Evolutionary conservation across 169 alveolate genomes (phyloP).

Genomic region (Eimeria acervulina): DNA sequence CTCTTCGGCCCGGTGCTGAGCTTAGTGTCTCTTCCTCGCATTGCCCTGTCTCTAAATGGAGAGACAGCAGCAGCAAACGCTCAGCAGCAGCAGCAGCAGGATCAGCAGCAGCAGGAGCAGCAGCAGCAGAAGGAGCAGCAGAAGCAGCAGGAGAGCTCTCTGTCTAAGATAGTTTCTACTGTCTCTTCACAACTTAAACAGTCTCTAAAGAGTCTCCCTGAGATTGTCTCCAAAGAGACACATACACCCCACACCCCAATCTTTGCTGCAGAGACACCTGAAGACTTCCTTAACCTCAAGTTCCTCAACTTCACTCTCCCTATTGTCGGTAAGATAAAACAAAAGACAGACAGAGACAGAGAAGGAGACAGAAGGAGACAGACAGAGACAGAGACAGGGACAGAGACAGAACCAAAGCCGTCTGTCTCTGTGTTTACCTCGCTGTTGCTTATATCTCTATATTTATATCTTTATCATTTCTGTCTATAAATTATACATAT

Average conservation of each 20-base stretch:
- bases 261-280: background rate
- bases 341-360: too few relatives aligned
- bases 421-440: background rate
- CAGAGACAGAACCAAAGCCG: background rate
- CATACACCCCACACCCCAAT: background rate
- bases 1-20: constrained; percentile 14
- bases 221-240: background rate
- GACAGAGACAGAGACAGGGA: background rate
- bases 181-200: background rate
- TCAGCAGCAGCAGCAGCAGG: too few relatives aligned
- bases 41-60: constrained; percentile 29
- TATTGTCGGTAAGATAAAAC: constrained; percentile 13
- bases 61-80: background rate
- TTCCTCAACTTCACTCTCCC: constrained; percentile 24
- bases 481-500: too few relatives aligned
- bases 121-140: background rate
- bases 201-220: background rate
- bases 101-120: background rate
- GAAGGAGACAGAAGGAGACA: background rate
- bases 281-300: constrained; percentile 8
- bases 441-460: background rate
- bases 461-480: background rate
- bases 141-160: background rate
- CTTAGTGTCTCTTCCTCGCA: constrained; percentile 31
- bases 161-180: background rate